Evolutionary conservation across 169 alveolate genomes (phyloP), one percentile per base, ranked within the genome.

Genomic region (Babesia sp.): DNA sequence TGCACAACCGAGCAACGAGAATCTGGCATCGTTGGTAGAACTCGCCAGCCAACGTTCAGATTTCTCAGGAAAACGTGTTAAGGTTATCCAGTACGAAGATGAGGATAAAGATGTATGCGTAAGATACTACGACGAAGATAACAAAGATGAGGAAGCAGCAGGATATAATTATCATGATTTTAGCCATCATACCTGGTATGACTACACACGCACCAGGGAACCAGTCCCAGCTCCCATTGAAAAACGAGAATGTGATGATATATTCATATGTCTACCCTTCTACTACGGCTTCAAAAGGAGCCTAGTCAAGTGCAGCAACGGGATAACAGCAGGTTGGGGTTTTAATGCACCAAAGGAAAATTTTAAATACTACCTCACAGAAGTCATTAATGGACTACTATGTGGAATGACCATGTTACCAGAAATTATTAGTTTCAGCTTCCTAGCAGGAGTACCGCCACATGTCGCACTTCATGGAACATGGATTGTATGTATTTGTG

Each of bases 391-490:
- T 64, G 93, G 93, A 3, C 81, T 87, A 22, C 77, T 89, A 66
- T 89, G 90, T 66, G 87, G 91, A 31, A 73, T 89, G 77, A 89
- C 93, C 20, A 85, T 89, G 91, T 68, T 89, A 56, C 94, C 94
- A n/a, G 94, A 86, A 53, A 78, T 88, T 57, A 88, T 87, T n/a
- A 75, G 91, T 39, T 90, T 87, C 83, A 73, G 92, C 26, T 81
- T 90, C 86, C 76, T 90, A 24, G 94, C 94, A 7, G 86, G 91
- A n/a, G 58, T 90, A 14, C 93, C 93, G 22, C 91, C 91, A 29
- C 87, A 85, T 39, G 55, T 90, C 34, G 93, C 92, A 42, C 71
- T 90, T 33, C 94, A 90, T 56, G 91, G 93, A 12, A 85, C 91
- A 20, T 90, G 93, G 83, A 81, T 90, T 42, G 71, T 84, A 31